Percentiles rank a stretch among this genome's conserved stretches.
Evolutionary conservation across 2,329 filamentous ascomycete genomes (phyloP).

Genomic region (Xylaria sp.): DNA sequence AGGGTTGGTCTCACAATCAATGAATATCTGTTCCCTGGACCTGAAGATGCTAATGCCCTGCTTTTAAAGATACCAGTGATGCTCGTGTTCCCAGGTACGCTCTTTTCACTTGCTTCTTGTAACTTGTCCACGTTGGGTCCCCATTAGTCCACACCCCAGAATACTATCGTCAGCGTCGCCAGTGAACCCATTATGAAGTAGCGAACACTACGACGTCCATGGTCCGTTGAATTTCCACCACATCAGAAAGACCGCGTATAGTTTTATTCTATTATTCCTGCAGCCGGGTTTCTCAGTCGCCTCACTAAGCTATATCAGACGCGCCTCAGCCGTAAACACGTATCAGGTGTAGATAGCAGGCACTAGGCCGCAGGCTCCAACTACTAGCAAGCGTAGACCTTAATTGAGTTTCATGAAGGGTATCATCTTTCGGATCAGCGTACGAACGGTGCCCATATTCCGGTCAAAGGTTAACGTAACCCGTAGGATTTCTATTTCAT

Average conservation of each 20-base stretch:
- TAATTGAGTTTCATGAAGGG: no score
- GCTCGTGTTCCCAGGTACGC: conserved; percentile 31
- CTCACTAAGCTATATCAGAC: background rate
- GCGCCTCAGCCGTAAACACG: background rate
- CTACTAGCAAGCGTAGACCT: background rate
- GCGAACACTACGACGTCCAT: background rate
- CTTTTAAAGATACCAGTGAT: conserved; percentile 30
- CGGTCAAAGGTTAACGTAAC: background rate
- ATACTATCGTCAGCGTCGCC: background rate
- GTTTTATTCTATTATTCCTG: background rate
- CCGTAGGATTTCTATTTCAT: background rate
- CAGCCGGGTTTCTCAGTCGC: background rate
- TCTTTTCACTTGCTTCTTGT: background rate
- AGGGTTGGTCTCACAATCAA: conserved; percentile 48
- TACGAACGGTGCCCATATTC: background rate
- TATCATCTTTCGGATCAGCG: background rate
- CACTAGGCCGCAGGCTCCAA: background rate
- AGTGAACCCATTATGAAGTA: background rate
- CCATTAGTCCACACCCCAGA: no score
- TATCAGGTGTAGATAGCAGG: background rate
- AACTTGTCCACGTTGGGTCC: background rate
- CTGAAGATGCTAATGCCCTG: conserved; percentile 40
- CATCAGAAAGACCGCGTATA: background rate
- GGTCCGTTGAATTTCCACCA: background rate
- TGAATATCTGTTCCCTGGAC: conserved; percentile 24